A percentile compares a stretch with the other conserved stretches of the same genome.
These are phyloP conservation scores for Saksenaea oblongispora DNA, from an alignment of 371 early-diverging fungal species.

Conservation along the genomic window DNA sequence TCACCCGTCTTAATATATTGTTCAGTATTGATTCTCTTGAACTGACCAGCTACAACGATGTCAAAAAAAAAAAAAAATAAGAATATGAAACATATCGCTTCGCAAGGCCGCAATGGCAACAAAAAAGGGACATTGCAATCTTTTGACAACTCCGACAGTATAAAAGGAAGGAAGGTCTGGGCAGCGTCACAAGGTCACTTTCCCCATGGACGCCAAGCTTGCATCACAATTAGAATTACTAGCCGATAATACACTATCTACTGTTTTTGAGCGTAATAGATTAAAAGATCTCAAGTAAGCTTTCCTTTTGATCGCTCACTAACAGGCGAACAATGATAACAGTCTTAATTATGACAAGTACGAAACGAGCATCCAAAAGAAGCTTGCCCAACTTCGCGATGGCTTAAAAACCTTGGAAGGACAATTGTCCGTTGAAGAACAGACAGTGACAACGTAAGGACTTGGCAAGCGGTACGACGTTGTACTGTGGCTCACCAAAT, in stretches of 20 bases:
- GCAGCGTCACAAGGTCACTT: not conserved
- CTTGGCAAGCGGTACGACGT: not conserved
- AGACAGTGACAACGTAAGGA: slow-evolving; percentile 53
- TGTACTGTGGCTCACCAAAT: not conserved
- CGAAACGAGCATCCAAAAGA: slow-evolving; percentile 58
- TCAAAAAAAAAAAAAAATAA: not conserved
- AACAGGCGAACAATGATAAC: not conserved
- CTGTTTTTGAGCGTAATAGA: slow-evolving; percentile 64
- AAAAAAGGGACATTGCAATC: not conserved
- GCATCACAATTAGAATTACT: slow-evolving; percentile 56
- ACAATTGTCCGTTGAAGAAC: slow-evolving; percentile 64
- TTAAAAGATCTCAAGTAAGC: slow-evolving; percentile 52
- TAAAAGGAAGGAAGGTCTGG: not conserved
- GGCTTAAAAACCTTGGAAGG: slow-evolving; percentile 61
- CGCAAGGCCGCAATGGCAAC: not conserved
- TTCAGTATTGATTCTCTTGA: too few relatives aligned
- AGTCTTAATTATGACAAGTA: slow-evolving; percentile 62
- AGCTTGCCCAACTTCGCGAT: slow-evolving; percentile 53
- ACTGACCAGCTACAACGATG: too few relatives aligned
- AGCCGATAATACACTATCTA: slow-evolving; percentile 63
- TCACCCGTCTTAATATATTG: too few relatives aligned
- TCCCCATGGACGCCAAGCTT: slow-evolving; percentile 55
- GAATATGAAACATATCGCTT: not conserved
- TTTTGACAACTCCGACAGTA: not conserved
- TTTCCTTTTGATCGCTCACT: not conserved